These are phyloP conservation scores for Purshia tridentata DNA, from an alignment of 306 rosid genomes.

Conservation along the genomic window DNA sequence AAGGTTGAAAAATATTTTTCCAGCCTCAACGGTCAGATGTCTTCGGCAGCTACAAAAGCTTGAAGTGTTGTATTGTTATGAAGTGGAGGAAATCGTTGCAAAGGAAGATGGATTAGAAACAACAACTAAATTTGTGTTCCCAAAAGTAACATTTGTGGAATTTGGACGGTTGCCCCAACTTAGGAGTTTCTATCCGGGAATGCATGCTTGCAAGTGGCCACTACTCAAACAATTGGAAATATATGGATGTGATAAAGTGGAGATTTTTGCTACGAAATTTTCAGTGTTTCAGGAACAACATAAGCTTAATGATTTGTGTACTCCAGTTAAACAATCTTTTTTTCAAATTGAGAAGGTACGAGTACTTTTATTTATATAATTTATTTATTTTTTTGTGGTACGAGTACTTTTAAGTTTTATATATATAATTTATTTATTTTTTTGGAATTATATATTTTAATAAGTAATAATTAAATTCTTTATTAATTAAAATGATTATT, in stretches of 20 bases:
- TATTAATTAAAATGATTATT: background rate
- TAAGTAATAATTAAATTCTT: no score
- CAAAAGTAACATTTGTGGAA: background rate
- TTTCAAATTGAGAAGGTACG: constrained; percentile 14
- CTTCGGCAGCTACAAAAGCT: constrained; percentile 15
- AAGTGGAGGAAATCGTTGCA: constrained; percentile 23
- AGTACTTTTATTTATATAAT: background rate
- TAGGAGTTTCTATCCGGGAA: constrained; percentile 13
- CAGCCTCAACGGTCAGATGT: constrained; percentile 18
- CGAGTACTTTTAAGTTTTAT: no score
- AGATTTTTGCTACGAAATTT: background rate
- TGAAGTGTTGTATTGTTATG: constrained; percentile 14
- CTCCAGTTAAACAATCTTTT: background rate
- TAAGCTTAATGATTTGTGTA: background rate
- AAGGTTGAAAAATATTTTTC: constrained; percentile 20
- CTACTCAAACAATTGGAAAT: background rate
- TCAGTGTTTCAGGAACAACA: background rate
- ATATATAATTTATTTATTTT: no score
- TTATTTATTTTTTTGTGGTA: no score
- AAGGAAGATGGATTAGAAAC: constrained; percentile 3
- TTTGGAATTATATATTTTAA: no score
- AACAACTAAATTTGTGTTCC: constrained; percentile 7
- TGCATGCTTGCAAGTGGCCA: constrained; percentile 23
- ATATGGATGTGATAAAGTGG: background rate
- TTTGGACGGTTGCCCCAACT: background rate